Conservation (phyloP, 345 rosid species). For the Dimocarpus longan region DNA sequence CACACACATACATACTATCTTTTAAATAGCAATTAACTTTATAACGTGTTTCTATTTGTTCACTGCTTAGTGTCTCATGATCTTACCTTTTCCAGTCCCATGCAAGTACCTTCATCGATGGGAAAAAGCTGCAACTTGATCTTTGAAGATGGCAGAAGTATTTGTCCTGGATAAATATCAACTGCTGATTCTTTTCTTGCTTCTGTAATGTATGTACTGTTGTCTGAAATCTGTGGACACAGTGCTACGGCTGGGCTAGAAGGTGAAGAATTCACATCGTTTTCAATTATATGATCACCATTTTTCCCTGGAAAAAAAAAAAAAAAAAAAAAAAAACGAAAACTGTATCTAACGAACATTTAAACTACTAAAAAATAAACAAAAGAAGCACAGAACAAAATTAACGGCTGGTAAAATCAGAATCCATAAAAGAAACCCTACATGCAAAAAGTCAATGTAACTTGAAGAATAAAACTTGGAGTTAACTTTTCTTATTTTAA, state of each 20-base stretch:
- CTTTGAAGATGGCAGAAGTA: conserved; percentile 41
- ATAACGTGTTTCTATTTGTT: neutral
- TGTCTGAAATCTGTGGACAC: conserved; percentile 17
- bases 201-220: conserved; percentile 19
- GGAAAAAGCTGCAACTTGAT: conserved; percentile 93
- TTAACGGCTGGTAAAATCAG: neutral
- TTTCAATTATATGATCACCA: conserved; percentile 21
- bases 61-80: neutral
- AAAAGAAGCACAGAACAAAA: neutral
- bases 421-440: neutral
- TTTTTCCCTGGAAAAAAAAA: conserved; percentile 19
- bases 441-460: neutral
- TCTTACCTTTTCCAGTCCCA: conserved; percentile 74
- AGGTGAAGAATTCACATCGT: conserved; percentile 31
- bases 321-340: neutral
- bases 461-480: neutral
- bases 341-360: neutral
- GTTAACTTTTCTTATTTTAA: neutral
- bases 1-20: neutral
- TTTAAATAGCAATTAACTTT: neutral
- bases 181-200: conserved; percentile 15
- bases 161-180: conserved; percentile 35
- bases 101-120: conserved; percentile 58
- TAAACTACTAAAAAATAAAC: neutral
- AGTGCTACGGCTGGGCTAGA: conserved; percentile 19